Evolutionary conservation across 2,329 filamentous ascomycete genomes (phyloP).

Genomic region (Neonectria coccinea): DNA sequence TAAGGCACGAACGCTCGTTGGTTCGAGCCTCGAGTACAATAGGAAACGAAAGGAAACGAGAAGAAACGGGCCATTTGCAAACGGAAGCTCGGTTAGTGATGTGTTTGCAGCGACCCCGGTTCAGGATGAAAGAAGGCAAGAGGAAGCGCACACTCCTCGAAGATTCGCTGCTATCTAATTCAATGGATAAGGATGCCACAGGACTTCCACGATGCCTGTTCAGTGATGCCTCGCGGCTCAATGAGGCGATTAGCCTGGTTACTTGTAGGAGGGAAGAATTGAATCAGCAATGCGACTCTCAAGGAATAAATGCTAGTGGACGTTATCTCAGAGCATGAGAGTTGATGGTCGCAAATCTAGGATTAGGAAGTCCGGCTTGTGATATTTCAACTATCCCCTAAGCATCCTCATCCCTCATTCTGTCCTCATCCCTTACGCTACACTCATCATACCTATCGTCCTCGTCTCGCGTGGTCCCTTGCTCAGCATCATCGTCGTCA

Average conservation of each 20-base stretch:
- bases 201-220: neutral
- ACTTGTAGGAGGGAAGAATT: neutral
- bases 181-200: neutral
- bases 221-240: neutral
- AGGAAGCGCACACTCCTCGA: neutral
- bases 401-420: neutral
- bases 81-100: neutral
- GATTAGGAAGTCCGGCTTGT: neutral
- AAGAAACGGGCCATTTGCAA: neutral
- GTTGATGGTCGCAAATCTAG: neutral
- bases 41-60: neutral
- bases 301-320: neutral
- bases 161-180: neutral
- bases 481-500: conserved; percentile 1
- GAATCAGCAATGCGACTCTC: neutral
- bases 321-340: neutral
- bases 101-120: neutral
- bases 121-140: neutral
- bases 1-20: neutral
- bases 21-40: neutral
- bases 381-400: neutral
- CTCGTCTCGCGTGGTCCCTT: neutral
- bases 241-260: neutral
- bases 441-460: neutral
- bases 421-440: neutral